phyloP scores from a whole-genome alignment of 305 asterid species.

The Fraxinus greggii region DNA sequence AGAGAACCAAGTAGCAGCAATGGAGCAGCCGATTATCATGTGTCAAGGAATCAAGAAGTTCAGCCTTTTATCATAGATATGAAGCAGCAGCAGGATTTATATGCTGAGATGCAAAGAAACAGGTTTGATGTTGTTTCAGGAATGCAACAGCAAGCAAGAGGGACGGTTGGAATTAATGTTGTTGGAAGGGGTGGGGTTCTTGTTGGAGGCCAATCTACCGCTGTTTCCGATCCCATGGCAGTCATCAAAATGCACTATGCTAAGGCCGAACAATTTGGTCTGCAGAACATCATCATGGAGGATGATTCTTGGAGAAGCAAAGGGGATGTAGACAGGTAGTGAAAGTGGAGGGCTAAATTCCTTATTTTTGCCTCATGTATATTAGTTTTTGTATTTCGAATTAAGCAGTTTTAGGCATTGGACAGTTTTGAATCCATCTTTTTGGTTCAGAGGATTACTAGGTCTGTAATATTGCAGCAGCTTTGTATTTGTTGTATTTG shows the following conservation, averaged over 20 bases:
- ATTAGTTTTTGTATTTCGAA: conserved; percentile 42
- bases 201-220: conserved; percentile 61
- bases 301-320: conserved; percentile 71
- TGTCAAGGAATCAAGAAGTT: conserved; percentile 42
- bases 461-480: conserved; percentile 63
- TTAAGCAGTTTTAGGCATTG: conserved; percentile 47
- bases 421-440: conserved; percentile 31
- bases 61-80: conserved; percentile 53
- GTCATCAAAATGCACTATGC: conserved; percentile 85
- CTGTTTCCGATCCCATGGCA: conserved; percentile 76
- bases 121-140: conserved; percentile 55
- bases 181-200: conserved; percentile 58
- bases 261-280: conserved; percentile 51
- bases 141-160: conserved; percentile 53
- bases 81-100: conserved; percentile 53
- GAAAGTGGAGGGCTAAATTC: conserved; percentile 22
- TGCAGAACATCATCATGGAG: conserved; percentile 48
- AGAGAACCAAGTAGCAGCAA: conserved; percentile 36
- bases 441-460: conserved; percentile 41
- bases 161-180: conserved; percentile 54
- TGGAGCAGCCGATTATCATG: conserved; percentile 45
- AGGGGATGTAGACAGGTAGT: conserved; percentile 65
- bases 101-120: conserved; percentile 72
- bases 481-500: conserved; percentile 74
- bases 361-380: conserved; percentile 45